phyloP scores from a whole-genome alignment of 1,284 basidiomycete genomes.

The Ustilago xerochloae region DNA sequence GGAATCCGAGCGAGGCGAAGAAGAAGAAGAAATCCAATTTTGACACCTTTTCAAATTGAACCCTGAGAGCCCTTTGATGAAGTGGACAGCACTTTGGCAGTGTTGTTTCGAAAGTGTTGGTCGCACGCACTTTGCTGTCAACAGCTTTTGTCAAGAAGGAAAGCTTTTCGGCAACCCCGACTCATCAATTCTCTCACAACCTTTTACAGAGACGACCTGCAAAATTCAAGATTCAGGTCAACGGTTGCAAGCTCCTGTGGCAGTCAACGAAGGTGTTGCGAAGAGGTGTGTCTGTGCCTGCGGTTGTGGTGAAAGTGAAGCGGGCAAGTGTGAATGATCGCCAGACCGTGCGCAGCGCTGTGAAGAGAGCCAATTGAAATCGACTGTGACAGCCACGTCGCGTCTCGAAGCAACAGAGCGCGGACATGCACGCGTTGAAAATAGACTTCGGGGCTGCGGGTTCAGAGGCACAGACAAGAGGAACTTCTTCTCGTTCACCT shows the following conservation, averaged over 20 bases:
- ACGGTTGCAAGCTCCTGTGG: not conserved
- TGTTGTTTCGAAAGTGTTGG: not conserved
- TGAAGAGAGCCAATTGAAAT: not conserved
- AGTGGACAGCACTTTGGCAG: not conserved
- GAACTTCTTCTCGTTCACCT: no score
- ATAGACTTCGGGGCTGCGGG: not conserved
- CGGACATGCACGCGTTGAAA: not conserved
- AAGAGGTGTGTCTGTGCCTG: not conserved
- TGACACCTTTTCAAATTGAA: constrained; percentile 5
- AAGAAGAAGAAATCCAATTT: not conserved
- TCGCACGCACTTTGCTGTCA: not conserved
- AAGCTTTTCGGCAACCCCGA: not conserved
- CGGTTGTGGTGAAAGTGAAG: no score
- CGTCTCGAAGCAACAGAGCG: no score
- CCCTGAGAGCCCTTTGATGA: not conserved
- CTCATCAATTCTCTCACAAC: not conserved
- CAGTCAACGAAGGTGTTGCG: not conserved
- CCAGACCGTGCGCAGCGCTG: not conserved
- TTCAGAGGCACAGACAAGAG: not conserved
- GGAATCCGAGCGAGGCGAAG: not conserved
- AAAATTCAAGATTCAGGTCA: no score
- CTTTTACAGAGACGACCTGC: no score
- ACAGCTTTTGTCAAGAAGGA: not conserved
- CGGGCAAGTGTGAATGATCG: no score
- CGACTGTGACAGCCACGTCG: not conserved